phyloP scores from a whole-genome alignment of 306 rosid species.

The Comarum palustre region DNA sequence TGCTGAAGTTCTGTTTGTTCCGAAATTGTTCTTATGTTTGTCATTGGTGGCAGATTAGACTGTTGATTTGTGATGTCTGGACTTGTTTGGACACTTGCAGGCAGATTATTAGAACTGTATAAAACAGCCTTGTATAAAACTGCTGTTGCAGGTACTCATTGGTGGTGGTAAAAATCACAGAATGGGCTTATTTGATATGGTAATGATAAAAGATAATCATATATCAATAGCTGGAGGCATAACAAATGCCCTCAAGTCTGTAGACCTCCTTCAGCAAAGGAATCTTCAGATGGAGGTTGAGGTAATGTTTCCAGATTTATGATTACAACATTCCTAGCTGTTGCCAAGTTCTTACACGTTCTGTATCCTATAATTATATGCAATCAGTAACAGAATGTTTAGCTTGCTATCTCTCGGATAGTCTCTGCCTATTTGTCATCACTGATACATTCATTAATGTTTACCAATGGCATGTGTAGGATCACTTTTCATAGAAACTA shows the following conservation, averaged over 20 bases:
- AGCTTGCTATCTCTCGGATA: neutral
- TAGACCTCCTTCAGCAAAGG: slow-evolving; percentile 60
- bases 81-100: slow-evolving; percentile 34
- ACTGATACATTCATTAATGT: slow-evolving; percentile 9
- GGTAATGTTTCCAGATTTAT: slow-evolving; percentile 39
- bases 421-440: neutral
- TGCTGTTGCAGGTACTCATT: slow-evolving; percentile 57
- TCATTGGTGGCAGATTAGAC: neutral
- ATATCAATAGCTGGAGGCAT: slow-evolving; percentile 81
- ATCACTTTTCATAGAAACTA: slow-evolving; percentile 6
- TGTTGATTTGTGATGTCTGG: slow-evolving; percentile 6
- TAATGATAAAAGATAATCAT: slow-evolving; percentile 91
- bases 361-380: slow-evolving; percentile 1
- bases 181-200: slow-evolving; percentile 93
- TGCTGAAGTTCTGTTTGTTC: neutral
- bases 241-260: slow-evolving; percentile 66
- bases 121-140: slow-evolving; percentile 1
- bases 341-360: neutral
- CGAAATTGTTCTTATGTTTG: neutral
- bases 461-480: neutral
- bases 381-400: neutral
- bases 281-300: slow-evolving; percentile 74
- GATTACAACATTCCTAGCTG: neutral
- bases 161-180: slow-evolving; percentile 90
- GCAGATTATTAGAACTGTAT: slow-evolving; percentile 33